Base-by-base conservation (phyloP, 495 filamentous ascomycete genomes). In the Neurospora sp. region DNA sequence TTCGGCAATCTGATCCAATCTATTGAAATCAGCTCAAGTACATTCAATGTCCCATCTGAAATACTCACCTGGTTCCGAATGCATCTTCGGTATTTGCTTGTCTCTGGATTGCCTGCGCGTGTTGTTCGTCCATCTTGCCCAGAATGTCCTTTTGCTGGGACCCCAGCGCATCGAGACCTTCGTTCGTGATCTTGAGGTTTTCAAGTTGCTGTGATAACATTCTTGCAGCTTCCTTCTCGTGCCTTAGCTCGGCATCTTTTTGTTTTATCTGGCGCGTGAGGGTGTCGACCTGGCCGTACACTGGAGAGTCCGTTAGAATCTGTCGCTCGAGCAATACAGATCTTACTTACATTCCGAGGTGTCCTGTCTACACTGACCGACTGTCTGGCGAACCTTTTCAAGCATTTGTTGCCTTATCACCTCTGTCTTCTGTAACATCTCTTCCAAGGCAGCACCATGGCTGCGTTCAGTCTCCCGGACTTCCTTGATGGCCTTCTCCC, bases 81-180 rank as follows among this genome's bases (percentile, higher is more conserved):
- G 75, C 72, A 11, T 75, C 40, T 18, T 72, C 72, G 8, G 7
- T 38, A 4, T 66, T 73, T 72, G 77, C 14, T 39, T 71, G 66
- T 70, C 72, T 69, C 73, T 74, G 48, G 39, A 69, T 40, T 71
- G 69, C 20, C 70, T 72, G 14, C 46, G 10, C 42, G 48, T 71
- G 62, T n/a, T 76, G 75, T 16, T 77, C 74, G 4, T 78, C 71
- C n/a, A 81, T 70, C 70, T 79, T 80, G 1, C 75, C 73, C 2
- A 82, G 69, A 9, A 84, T 77, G 70, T 82, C 76, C 41, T 75
- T 72, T 41, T 81, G 80, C 46, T 82, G 81, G 8, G 71, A 38
- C 14, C 71, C 72, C 0, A 83, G 66, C 1, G 72, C 73, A 40
- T 80, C 77, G 38, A 84, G 75, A 3, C 77, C 76, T 35, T 71